Conservation (phyloP, 2,329 filamentous ascomycete genomes). For the Fusarium oligoseptatum region DNA sequence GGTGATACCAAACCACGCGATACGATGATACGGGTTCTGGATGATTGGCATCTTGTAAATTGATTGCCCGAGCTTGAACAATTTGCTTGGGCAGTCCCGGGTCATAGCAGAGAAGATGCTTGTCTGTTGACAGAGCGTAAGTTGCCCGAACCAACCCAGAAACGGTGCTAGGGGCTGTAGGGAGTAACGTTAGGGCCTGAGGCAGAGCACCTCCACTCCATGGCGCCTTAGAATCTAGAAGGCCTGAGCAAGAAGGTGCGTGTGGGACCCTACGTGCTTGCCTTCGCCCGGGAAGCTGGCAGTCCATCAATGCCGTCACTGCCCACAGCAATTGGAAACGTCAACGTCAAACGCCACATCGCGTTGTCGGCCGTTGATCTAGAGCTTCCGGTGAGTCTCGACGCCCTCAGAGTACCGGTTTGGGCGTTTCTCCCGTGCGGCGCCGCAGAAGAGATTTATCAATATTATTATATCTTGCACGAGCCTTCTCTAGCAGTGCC, state of each 20-base stretch:
- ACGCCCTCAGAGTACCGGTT: slow-evolving; percentile 13
- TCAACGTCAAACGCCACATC: slow-evolving; percentile 36
- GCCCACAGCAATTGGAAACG: slow-evolving; percentile 9
- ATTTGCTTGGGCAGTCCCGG: slow-evolving; percentile 12
- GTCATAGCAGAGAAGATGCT: not conserved
- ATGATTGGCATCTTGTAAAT: slow-evolving; percentile 10
- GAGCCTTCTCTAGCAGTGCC: not conserved
- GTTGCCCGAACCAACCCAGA: slow-evolving; percentile 2
- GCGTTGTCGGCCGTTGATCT: slow-evolving; percentile 20
- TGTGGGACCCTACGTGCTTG: slow-evolving; percentile 19
- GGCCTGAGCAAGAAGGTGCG: not conserved
- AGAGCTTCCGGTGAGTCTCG: slow-evolving; percentile 10
- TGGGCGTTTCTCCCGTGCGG: slow-evolving; percentile 22
- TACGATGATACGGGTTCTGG: slow-evolving; percentile 24
- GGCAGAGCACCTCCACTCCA: not conserved
- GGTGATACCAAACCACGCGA: slow-evolving; percentile 10
- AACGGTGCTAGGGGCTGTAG: not conserved
- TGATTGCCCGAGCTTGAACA: slow-evolving; percentile 5
- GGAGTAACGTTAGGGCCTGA: not conserved
- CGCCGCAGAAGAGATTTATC: slow-evolving; percentile 19
- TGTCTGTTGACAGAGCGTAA: not conserved
- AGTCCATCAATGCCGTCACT: slow-evolving; percentile 8
- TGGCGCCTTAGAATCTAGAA: slow-evolving; percentile 18
- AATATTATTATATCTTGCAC: not conserved
- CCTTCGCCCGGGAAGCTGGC: slow-evolving; percentile 5